Evolutionary conservation across 345 rosid species (phyloP), one percentile per base, ranked within the genome.

Genomic region (Aethionema arabicum): DNA sequence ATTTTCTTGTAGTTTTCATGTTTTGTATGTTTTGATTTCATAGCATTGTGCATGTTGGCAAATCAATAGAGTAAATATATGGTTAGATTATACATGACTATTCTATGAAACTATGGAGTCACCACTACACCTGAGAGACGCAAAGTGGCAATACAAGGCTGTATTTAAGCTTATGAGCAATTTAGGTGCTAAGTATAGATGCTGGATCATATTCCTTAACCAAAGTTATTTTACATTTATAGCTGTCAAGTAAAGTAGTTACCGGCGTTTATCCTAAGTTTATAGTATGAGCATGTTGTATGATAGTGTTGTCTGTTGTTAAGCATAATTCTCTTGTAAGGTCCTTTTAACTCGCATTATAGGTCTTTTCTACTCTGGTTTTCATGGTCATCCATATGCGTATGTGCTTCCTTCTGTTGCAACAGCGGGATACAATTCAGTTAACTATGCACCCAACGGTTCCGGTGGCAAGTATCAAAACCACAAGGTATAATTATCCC

Each of bases 401-500:
- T 68, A 73, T 68, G 82, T 74, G 68, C 78, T 79, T 78, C 88
- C 84, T 76, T 83, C 85, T 87, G 82, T 80, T 73, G 83, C 90
- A 75, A 80, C 97, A 79, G 90, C 74, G 59, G 77, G 84, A 45
- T 78, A 83, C 77, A 86, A 78, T 77, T 62, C 84, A 15, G 75
- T 74, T 61, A 75, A 79, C 78, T 88, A 90, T 69, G 83, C 89
- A 75, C 81, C 80, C 65, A 79, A 83, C 48, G 95, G 92, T 32
- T 66, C 66, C 57, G 98, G 86, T 62, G 90, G 75, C 65, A 95
- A 81, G 80, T 84, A 73, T 75, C 98, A 81, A 67, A 85, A 85
- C 77, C 83, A 69, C 78, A 85, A 88, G 99, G 99, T 95, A 74
- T 65, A 35, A 59, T 43, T 3, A 11, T 46, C 65, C 47, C 43